Base-by-base conservation (phyloP, 257 asterid species). In the Lithospermum erythrorhizon region DNA sequence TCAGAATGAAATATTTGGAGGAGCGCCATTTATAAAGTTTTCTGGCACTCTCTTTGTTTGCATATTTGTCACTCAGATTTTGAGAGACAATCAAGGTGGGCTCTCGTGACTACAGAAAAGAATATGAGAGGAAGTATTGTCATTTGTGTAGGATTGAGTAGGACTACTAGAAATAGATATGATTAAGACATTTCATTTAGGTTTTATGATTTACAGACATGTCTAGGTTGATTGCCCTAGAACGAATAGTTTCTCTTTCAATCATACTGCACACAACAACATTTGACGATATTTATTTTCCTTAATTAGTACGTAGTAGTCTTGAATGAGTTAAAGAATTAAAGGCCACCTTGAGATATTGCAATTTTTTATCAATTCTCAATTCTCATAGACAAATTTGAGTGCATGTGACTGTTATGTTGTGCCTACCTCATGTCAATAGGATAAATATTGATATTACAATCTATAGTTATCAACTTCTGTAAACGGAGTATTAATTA, bases 21-120 rank as follows among this genome's bases (percentile, higher is more conserved):
- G 78, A 62, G 63, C 19, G 47, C 65, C 55, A 65, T 81, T 75
- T 79, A 81, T 81, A 81, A 81, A 74, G 84, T 76, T 80, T 73
- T 83, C 84, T 83, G 71, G 79, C 95, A 80, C 62, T 81, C 61
- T 62, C 77, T 64, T 72, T 74, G 67, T 72, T 77, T 78, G 76
- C 95, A 86, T 41, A 60, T 63, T 47, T 61, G 35, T 66, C 67
- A 58, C 70, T 64, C 65, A 63, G 74, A 68, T 71, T 74, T 60
- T 19, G 47, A 69, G 67, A 55, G n/a, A n/a, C n/a, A n/a, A 67
- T 32, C 74, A 75, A 57, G 78, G 59, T n/a, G 57, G 71, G 76
- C 75, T 76, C 95, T 78, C 89, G 95, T 87, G 95, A 90, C 90
- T 81, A 81, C 78, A 76, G 73, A 84, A 78, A 77, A 81, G 73